A percentile compares a stretch with the other conserved stretches of the same genome.
These are phyloP conservation scores for Aspergillus nidulans DNA, from an alignment of 495 filamentous ascomycete genomes.

Conservation along the genomic window DNA sequence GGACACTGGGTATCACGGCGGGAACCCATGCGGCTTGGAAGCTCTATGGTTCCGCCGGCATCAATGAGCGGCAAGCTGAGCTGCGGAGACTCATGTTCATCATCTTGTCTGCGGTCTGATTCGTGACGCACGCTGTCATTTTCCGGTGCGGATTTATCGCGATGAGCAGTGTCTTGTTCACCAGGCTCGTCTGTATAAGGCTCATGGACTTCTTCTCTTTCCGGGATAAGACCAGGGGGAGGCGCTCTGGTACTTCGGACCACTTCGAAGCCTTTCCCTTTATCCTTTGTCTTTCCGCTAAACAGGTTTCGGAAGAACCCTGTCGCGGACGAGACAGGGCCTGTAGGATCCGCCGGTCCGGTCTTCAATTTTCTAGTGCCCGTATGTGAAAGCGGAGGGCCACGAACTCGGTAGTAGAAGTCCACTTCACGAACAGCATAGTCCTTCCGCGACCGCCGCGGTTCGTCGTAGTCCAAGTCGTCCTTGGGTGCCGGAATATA, in stretches of 20 bases:
- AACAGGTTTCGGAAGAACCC: slow-evolving; percentile 82
- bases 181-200: slow-evolving; percentile 58
- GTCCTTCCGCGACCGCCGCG: slow-evolving; percentile 59
- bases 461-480: slow-evolving; percentile 50
- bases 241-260: slow-evolving; percentile 76
- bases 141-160: slow-evolving; percentile 29
- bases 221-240: slow-evolving; percentile 37
- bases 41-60: slow-evolving; percentile 55
- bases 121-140: slow-evolving; percentile 44
- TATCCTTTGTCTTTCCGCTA: slow-evolving; percentile 79
- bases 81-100: slow-evolving; percentile 9
- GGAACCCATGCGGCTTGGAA: slow-evolving; percentile 61
- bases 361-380: slow-evolving; percentile 83
- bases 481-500: slow-evolving; percentile 49
- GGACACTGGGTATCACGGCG: slow-evolving; percentile 48
- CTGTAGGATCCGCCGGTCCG: slow-evolving; percentile 90
- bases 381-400: slow-evolving; percentile 77
- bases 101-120: slow-evolving; percentile 37
- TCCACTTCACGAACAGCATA: slow-evolving; percentile 92
- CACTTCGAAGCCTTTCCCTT: slow-evolving; percentile 91
- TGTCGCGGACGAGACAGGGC: slow-evolving; percentile 78
- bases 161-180: slow-evolving; percentile 22
- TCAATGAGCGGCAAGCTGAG: slow-evolving; percentile 61
- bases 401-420: slow-evolving; percentile 89
- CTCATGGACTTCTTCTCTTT: slow-evolving; percentile 44